Base-by-base conservation (phyloP, 805 yeast genomes). In the Saturnispora serradocipensis region DNA sequence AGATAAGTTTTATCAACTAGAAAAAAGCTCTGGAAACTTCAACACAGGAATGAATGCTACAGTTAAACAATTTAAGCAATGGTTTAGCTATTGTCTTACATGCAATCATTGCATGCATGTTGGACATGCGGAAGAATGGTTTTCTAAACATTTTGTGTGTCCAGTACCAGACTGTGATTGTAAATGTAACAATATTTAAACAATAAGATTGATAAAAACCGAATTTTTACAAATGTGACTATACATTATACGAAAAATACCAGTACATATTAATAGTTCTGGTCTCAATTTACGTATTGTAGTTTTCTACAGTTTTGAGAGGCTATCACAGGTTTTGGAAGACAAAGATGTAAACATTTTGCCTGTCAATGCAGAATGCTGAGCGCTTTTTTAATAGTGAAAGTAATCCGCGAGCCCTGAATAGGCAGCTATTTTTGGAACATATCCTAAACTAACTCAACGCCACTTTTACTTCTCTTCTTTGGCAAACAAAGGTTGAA, bases 21-120 rank as follows among this genome's bases (percentile, higher is more conserved):
- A 18, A 18, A 20, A 38, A 6, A 38, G 18, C 22, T 38, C 42
- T 9, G 25, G 24, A n/a, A 18, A 38, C 22, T 4, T 25, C 20
- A 11, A 10, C 9, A 38, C 18, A 13, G 22, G 22, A 15, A 15
- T 36, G 30, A 27, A 9, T 11, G 22, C 40, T 5, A 7, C 20
- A 9, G 76, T 72, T 53, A 67, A 70, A 18, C 68, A 70, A 53
- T 79, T 86, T 63, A 77, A 81, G 53, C 84, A 85, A 56, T 88
- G 96, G 96, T 89, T 91, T 58, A 87, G 93, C 58, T 88, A 88
- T 67, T 91, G 99, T 61, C 68, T 91, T 56, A 79, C 83, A 34
- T 91, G 99, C 64, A 88, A 86, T 62, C 99, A 91, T 61, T 96
- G 97, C 1, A 83, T 83, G 79, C 99, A 91, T 68, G 89, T 96